Evolutionary conservation across 2,329 filamentous ascomycete species (phyloP).

Genomic region (Pseudogymnoascus sp.): DNA sequence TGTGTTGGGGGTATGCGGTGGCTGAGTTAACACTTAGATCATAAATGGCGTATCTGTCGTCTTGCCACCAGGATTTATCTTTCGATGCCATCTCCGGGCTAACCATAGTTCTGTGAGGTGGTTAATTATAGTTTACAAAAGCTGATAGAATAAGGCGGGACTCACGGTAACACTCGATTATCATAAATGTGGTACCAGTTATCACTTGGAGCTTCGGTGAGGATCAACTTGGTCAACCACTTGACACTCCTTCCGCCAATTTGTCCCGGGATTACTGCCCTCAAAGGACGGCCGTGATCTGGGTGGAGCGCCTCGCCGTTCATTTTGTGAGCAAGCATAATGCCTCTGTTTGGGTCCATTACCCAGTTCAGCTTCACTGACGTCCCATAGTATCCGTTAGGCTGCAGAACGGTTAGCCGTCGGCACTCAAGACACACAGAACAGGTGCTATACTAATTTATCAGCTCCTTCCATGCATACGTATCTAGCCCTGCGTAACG

Average conservation of each 20-base stretch:
- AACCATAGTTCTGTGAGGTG: slow-evolving; percentile 54
- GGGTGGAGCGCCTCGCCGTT: slow-evolving; percentile 74
- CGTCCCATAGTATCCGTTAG: slow-evolving; percentile 84
- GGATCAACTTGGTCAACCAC: slow-evolving; percentile 75
- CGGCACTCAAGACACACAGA: too few relatives aligned
- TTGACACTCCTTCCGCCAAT: slow-evolving; percentile 91
- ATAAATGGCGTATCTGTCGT: slow-evolving; percentile 88
- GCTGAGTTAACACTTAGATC: slow-evolving; percentile 84
- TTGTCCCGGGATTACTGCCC: slow-evolving; percentile 79
- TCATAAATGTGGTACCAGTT: slow-evolving; percentile 97
- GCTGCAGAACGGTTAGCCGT: slow-evolving; percentile 26
- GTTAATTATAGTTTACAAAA: not conserved
- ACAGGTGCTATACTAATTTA: slow-evolving; percentile 39
- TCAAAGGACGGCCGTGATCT: slow-evolving; percentile 78
- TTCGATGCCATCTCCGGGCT: slow-evolving; percentile 72
- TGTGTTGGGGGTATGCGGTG: slow-evolving; percentile 69
- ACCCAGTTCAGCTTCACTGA: slow-evolving; percentile 84
- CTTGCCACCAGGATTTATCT: slow-evolving; percentile 70
- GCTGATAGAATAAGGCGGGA: not conserved
- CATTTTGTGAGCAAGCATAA: slow-evolving; percentile 86
- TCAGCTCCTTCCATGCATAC: slow-evolving; percentile 91
- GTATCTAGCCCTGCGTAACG: slow-evolving; percentile 63
- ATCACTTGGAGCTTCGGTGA: slow-evolving; percentile 72
- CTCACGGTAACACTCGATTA: slow-evolving; percentile 68
- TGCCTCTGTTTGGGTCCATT: slow-evolving; percentile 71